Base-by-base conservation (phyloP, 208 protist species). In the Wallacemonas sp. region DNA sequence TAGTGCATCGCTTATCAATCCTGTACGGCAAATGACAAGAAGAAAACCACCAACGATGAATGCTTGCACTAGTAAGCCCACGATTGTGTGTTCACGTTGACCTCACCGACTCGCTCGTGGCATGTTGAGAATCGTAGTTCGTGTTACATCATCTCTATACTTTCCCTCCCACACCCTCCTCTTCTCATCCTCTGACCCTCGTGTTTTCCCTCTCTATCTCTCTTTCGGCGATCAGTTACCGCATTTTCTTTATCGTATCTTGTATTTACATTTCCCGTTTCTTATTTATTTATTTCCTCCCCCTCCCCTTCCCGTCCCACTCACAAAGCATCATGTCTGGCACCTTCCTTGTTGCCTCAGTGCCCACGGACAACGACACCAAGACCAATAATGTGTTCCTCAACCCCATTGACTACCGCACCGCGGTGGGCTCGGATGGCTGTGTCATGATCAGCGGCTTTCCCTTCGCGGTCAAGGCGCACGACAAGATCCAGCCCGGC, bases 341-440 rank as follows among this genome's bases (percentile, higher is more conserved):
- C 21, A 5, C 29, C 39, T 83, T 72, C 49, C 30, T 64, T 38
- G 81, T 87, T n/a, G 80, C 73, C 54, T 78, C 81, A n/a, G 74
- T 81, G 39, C 81, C 81, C 4, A 74, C 77, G 24, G 77, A 87
- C 63, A 77, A 83, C 32, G 83, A 92, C 57, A 80, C 78, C 11
- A 77, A 76, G 33, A 87, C 80, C 0, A 94, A 94, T 64, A 61
- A 71, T 49, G 68, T 94, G 27, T 94, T 84, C 46, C 56, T 94
- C 8, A 85, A 78, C 54, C 67, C 77, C 2, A 36, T 26, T 2
- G 77, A 87, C 48, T 68, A 72, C 39, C 46, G 9, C 17, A 36
- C 16, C 36, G 8, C 23, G 3, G 34, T 24, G 0, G 58, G 44
- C 21, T 38, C 67, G 29, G 43, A 69, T 0, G 44, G 69, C 19